phyloP scores from a whole-genome alignment of 495 filamentous ascomycete species.

The Podospora pseudopauciseta region DNA sequence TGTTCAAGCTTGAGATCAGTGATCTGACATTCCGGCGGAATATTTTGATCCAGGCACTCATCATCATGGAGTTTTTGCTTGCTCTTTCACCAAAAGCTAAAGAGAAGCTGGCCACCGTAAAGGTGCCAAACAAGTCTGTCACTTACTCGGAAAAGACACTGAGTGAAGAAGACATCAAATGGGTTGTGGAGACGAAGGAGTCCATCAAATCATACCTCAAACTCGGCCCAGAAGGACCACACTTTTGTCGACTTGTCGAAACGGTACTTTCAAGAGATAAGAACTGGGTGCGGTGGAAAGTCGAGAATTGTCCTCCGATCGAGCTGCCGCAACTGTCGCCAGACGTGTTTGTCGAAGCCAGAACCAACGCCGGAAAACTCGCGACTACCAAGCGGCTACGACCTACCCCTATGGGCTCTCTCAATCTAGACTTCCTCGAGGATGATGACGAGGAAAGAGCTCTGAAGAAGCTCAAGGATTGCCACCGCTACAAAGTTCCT shows the following conservation, averaged over 20 bases:
- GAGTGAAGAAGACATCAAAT: slow-evolving; percentile 78
- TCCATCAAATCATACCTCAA: slow-evolving; percentile 76
- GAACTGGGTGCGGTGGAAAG: slow-evolving; percentile 98
- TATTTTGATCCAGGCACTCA: slow-evolving; percentile 89
- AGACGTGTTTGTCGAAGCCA: slow-evolving; percentile 61
- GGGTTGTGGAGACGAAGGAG: slow-evolving; percentile 69
- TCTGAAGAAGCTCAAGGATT: slow-evolving; percentile 48
- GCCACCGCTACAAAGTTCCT: slow-evolving; percentile 44
- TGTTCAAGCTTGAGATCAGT: slow-evolving; percentile 93
- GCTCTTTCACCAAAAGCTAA: slow-evolving; percentile 81
- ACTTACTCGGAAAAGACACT: slow-evolving; percentile 71
- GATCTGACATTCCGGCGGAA: slow-evolving; percentile 92
- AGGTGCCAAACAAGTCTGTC: slow-evolving; percentile 73
- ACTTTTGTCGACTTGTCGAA: slow-evolving; percentile 94
- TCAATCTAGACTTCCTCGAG: slow-evolving; percentile 73
- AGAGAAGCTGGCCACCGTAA: slow-evolving; percentile 65
- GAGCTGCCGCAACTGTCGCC: slow-evolving; percentile 65
- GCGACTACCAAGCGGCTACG: slow-evolving; percentile 65
- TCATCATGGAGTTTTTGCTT: slow-evolving; percentile 87
- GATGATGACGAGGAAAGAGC: slow-evolving; percentile 51
- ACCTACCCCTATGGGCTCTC: slow-evolving; percentile 61
- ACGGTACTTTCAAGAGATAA: slow-evolving; percentile 92
- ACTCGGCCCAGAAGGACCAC: slow-evolving; percentile 68
- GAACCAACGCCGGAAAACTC: slow-evolving; percentile 57
- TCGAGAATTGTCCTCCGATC: slow-evolving; percentile 85